Base-by-base conservation (phyloP, 1,284 basidiomycete genomes). In the Trichosporon sp. region DNA sequence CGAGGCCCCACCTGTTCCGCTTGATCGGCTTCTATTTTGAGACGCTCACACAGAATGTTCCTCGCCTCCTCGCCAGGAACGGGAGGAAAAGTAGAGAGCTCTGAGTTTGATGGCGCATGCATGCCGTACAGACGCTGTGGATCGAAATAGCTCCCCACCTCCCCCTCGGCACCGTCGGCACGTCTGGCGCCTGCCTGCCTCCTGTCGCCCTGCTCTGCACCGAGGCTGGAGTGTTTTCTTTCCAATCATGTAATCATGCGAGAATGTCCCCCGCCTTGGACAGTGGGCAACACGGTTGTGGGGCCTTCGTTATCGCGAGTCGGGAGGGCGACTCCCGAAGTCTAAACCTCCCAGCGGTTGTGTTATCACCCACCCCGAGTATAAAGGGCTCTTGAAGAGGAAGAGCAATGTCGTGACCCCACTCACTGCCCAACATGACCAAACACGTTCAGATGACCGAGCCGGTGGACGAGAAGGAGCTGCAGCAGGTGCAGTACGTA, bases 391-490 rank as follows among this genome's bases (percentile, higher is more conserved):
- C 16, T 5, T 12, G 38, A 19, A 11, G 26, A 54, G 19, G 4
- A 21, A 26, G 19, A 21, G 51, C 6, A 21, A 26, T 26, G 16
- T 26, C 4, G 19, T 2, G 21, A 26, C 14, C 51, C 19, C 51
- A 6, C 21, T 10, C 6, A 26, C 4, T 16, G n/a, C 21, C 51
- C n/a, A 63, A 7, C 4, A 63, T 66, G 65, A 16, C 70, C 11
- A 69, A 69, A 35, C 56, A 64, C 2, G 72, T 71, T 5, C 68
- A 69, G 5, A 63, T 70, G 54, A 31, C 67, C 16, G 71, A 69
- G 4, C 19, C 32, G 35, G 21, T 40, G 26, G 65, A 54, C 10
- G 64, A 70, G 59, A 69, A 67, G 54, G 46, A 65, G 35, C 32
- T 56, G 4, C 37, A 19, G 2, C 64, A 73, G 32, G 66, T 65